Evolutionary conservation across 176 grass and related monocot species (phyloP).

Genomic region (Hsuehochloa calcarea): DNA sequence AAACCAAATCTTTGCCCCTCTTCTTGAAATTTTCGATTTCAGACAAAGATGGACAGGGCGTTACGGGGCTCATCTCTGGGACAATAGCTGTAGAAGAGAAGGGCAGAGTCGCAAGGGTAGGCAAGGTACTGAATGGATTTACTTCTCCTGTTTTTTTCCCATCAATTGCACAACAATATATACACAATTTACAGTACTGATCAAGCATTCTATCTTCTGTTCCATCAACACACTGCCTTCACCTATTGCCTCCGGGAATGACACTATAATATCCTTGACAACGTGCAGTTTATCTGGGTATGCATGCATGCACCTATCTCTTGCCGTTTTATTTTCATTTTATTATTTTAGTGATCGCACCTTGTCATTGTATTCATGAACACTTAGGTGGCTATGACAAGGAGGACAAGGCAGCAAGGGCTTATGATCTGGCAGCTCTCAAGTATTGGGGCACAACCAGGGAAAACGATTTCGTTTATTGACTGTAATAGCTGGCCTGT

Average conservation of each 20-base stretch:
- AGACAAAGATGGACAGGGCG: constrained; percentile 79
- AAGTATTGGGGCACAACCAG: constrained; percentile 82
- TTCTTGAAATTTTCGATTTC: not conserved
- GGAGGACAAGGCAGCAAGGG: constrained; percentile 69
- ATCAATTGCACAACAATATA: not conserved
- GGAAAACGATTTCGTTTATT: too few species aligned
- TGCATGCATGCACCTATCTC: not conserved
- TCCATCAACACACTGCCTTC: not conserved
- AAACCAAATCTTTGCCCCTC: too few species aligned
- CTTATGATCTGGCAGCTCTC: constrained; percentile 76
- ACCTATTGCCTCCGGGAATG: constrained; percentile 15
- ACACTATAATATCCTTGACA: not conserved
- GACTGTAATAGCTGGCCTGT: too few species aligned
- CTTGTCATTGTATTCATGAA: constrained; percentile 3
- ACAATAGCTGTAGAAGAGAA: constrained; percentile 76
- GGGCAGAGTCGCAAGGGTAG: constrained; percentile 69
- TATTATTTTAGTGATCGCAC: not conserved
- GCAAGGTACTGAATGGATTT: constrained; percentile 51
- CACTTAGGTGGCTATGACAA: constrained; percentile 65
- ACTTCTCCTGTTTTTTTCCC: not conserved
- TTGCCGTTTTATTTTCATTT: not conserved
- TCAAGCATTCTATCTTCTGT: constrained; percentile 10
- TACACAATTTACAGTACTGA: constrained; percentile 1
- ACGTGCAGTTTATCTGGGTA: constrained; percentile 71
- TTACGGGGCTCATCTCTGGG: constrained; percentile 79